Base-by-base conservation (phyloP, 768 basidiomycete species). In the Favolaschia claudopus region DNA sequence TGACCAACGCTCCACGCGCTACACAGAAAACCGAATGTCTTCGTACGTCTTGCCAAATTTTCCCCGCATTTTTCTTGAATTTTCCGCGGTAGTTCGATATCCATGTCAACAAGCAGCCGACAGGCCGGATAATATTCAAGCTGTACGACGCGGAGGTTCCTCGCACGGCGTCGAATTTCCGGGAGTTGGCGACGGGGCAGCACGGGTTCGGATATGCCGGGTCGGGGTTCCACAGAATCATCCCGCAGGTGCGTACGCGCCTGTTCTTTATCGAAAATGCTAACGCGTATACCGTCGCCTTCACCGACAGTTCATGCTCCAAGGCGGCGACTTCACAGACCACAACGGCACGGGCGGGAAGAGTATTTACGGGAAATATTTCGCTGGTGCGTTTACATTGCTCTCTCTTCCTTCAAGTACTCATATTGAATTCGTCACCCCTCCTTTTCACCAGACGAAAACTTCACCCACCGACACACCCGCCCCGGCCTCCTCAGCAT, bases 251-350 rank as follows among this genome's bases (percentile, higher is more conserved):
- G 53, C 13, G 64, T 42, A 15, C 15, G 25, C 10, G 19, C 7
- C 24, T 32, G n/a, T 22, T 38, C n/a, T 29, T 8, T 38, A 5
- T 31, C n/a, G 32, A 24, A 27, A 19, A n/a, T 5, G 20, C 9
- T 22, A 20, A 43, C 14, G 12, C 22, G 27, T 13, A n/a, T 15
- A 33, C 22, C 22, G 13, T 46, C 25, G 33, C 20, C 15, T 8
- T 24, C 13, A 19, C 63, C 45, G 13, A 1, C 31, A 82, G 37
- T 95, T 94, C 77, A 94, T 94, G 92, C 81, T 93, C 56, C 94
- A 96, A 74, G 94, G 93, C 24, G 95, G 95, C 54, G 93, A 95
- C 72, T 96, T 96, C 73, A 90, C 88, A 62, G 66, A 56, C 17
- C 70, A 74, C 27, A 77, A 90, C 58, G 92, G 92, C 15, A 91